Conservation (phyloP, 2,329 filamentous ascomycete species). For the Iodosphaeria phyllophila region DNA sequence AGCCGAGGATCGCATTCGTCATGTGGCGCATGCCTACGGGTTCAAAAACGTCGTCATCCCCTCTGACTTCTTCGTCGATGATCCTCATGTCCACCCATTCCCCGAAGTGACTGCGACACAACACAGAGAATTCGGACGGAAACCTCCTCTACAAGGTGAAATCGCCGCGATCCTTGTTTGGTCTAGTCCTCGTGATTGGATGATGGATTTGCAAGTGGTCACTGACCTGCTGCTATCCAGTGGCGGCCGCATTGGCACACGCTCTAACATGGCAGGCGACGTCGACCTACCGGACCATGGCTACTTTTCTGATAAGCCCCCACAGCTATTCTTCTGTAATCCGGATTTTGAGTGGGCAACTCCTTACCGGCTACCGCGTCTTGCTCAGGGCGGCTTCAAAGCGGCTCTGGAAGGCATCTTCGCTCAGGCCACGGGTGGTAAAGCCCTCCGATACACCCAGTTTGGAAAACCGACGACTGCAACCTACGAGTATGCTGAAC, state of each 20-base stretch:
- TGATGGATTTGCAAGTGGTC: constrained; percentile 15
- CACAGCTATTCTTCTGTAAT: constrained; percentile 49
- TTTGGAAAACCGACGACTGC: constrained; percentile 46
- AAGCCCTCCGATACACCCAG: constrained; percentile 30
- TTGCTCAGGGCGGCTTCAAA: constrained; percentile 53
- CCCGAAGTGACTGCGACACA: constrained; percentile 16
- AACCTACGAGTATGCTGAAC: constrained; percentile 51
- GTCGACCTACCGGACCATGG: constrained; percentile 11
- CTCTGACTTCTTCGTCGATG: constrained; percentile 13
- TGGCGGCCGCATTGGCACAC: constrained; percentile 42
- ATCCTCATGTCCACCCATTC: constrained; percentile 13
- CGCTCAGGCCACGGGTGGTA: constrained; percentile 23
- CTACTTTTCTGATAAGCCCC: constrained; percentile 39
- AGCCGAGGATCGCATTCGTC: constrained; percentile 14
- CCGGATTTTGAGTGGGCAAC: constrained; percentile 54
- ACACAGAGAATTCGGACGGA: constrained; percentile 18
- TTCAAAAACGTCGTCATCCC: constrained; percentile 17
- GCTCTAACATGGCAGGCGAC: constrained; percentile 38
- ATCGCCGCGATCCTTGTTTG: constrained; percentile 16
- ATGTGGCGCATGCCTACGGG: constrained; percentile 14
- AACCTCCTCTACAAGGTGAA: constrained; percentile 10
- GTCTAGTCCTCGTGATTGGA: constrained; percentile 16
- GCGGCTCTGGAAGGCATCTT: constrained; percentile 46
- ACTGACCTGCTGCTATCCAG: constrained; percentile 15
- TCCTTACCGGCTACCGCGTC: constrained; percentile 42